Percentiles rank a stretch among this genome's conserved stretches.
These are phyloP conservation scores for Salvia rosmarinus DNA, from an alignment of 257 asterid genomes.

Conservation along the genomic window DNA sequence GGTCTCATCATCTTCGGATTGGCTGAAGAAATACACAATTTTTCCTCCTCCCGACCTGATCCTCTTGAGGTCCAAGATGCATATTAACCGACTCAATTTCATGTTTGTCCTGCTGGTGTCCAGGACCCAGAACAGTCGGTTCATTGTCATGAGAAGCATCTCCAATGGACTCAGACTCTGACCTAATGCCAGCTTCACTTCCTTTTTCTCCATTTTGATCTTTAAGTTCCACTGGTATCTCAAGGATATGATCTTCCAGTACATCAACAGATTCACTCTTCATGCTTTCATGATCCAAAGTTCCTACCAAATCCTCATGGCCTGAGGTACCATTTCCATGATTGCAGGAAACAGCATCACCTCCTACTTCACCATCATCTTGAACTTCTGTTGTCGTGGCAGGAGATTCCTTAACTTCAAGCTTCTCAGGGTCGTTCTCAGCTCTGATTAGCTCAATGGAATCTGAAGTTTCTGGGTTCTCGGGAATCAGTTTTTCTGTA, in stretches of 20 bases:
- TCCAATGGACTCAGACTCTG: slow-evolving; percentile 36
- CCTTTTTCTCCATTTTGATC: slow-evolving; percentile 41
- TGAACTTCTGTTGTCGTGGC: slow-evolving; percentile 29
- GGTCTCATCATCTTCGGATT: slow-evolving; percentile 35
- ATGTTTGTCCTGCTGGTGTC: slow-evolving; percentile 35
- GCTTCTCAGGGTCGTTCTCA: slow-evolving; percentile 38
- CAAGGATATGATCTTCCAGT: slow-evolving; percentile 36
- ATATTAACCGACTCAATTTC: slow-evolving; percentile 26
- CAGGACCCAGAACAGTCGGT: slow-evolving; percentile 33
- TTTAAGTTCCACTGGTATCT: slow-evolving; percentile 39
- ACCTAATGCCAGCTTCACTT: slow-evolving; percentile 36
- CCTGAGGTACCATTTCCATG: slow-evolving; percentile 47
- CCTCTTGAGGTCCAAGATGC: slow-evolving; percentile 31
- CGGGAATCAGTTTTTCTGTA: slow-evolving; percentile 34
- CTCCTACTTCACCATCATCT: slow-evolving; percentile 35
- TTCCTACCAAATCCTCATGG: slow-evolving; percentile 33
- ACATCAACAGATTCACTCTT: slow-evolving; percentile 33
- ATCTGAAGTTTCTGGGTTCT: slow-evolving; percentile 41
- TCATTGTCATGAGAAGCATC: slow-evolving; percentile 35
- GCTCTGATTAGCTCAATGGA: slow-evolving; percentile 40
- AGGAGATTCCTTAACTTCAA: slow-evolving; percentile 28
- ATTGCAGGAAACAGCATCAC: slow-evolving; percentile 31
- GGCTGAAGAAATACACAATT: slow-evolving; percentile 33
- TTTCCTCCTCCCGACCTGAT: slow-evolving; percentile 32
- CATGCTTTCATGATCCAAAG: slow-evolving; percentile 30